Evolutionary conservation across 352 stramenopile species (phyloP), one percentile per base, ranked within the genome.

Genomic region (Pythium scleroteichum): DNA sequence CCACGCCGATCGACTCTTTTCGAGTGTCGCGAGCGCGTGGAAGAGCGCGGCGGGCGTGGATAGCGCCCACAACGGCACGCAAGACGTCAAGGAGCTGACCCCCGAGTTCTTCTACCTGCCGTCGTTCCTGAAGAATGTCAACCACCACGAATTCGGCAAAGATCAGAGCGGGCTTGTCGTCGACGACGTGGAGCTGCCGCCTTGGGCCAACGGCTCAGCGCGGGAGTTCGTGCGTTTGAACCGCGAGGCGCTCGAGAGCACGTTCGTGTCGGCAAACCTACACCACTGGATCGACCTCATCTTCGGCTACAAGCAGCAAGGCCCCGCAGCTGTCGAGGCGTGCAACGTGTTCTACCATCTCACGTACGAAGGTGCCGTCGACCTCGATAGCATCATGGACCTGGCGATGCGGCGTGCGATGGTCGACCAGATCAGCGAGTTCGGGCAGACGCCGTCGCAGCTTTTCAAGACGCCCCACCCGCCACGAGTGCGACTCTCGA

Each of bases 211-310:
- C 53, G 87, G 88, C 27, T 97, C 82, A 27, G 76, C 94, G 9
- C 89, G 87, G 49, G 96, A 94, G 72, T 99, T 99, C 72, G 81
- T 99, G 45, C 86, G 94, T 22, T 76, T 98, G 8, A 96, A 99
- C 63, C 85, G 97, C 22, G 85, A 94, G 53, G 97, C 97, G 14
- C 78, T 99, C 2, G 97, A 99, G 74, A 98, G 90, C 68, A 79
- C 96, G 48, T 91, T 96, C 62, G 97, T 98, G 41, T 98, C 94
- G n/a, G 75, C 87, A 35, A 90, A 98, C 71, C 69, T 99, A 42
- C 94, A 98, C 54, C 82, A 98, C 64, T 99, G 97, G 97, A 98
- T 99, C 68, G 97, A 99, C 66, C 74, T 99, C 47, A 98, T 99
- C 40, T 99, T 99, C 75, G 97, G 97, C 5, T 94, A 74, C 63